Evolutionary conservation across 176 grass and related monocot genomes (phyloP).

Genomic region (Triticum dicoccoides): DNA sequence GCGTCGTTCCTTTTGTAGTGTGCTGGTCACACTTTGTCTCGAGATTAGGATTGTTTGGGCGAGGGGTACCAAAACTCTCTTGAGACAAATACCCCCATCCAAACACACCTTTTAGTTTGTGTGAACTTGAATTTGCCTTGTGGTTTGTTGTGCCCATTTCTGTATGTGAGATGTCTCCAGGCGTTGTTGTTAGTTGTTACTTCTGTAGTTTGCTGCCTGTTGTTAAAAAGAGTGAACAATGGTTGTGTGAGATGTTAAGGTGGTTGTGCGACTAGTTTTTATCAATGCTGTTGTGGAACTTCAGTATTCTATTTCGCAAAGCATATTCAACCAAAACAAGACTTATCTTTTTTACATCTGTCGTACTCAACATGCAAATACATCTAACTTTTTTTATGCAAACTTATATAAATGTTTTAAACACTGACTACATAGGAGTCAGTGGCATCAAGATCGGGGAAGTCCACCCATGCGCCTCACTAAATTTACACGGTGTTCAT

Average conservation of each 20-base stretch:
- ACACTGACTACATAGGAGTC: too few species aligned
- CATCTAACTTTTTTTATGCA: background rate
- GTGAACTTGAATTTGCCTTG: background rate
- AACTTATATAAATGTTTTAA: too few species aligned
- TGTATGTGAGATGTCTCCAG: background rate
- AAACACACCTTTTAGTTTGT: background rate
- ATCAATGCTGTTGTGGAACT: background rate
- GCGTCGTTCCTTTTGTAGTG: background rate
- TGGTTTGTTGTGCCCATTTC: background rate
- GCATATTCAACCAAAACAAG: background rate
- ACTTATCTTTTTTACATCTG: background rate
- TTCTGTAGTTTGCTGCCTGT: background rate
- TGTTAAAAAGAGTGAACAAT: background rate
- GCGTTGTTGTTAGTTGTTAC: background rate
- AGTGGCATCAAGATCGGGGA: too few species aligned
- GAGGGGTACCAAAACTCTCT: background rate
- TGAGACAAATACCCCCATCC: background rate
- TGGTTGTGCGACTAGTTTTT: background rate
- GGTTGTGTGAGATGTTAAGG: background rate
- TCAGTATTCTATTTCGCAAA: background rate
- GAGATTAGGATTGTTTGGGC: constrained; percentile 9
- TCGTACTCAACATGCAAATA: background rate
- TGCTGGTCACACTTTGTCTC: background rate
- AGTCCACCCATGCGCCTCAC: background rate
- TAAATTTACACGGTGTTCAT: background rate